These are phyloP conservation scores for Leccinum glutinopallens DNA, from an alignment of 1,284 basidiomycete species.

Conservation along the genomic window DNA sequence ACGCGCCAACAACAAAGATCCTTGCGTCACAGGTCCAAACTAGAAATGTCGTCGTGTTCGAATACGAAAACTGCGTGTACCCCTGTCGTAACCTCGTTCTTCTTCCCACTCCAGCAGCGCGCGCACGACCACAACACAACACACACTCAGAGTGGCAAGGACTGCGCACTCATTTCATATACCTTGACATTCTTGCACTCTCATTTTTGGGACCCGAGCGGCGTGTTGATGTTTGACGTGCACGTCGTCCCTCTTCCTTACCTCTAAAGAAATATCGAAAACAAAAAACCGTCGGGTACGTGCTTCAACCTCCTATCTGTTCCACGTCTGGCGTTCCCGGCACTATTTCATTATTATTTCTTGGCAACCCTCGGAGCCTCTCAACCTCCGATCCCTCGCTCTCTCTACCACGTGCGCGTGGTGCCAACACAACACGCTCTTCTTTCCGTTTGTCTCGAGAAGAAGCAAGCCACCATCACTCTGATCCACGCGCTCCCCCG, in stretches of 20 bases:
- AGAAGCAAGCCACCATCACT: neutral
- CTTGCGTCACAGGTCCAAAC: neutral
- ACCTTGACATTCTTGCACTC: neutral
- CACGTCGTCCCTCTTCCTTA: conserved; percentile 2
- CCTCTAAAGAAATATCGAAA: conserved; percentile 5
- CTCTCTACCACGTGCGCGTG: neutral
- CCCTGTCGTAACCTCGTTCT: conserved; percentile 14
- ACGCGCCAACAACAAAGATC: neutral
- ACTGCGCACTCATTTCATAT: conserved; percentile 23
- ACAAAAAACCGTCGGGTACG: conserved; percentile 9
- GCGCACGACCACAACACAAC: neutral
- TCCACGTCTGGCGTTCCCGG: conserved; percentile 14
- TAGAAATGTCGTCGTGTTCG: conserved; percentile 9
- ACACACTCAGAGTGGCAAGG: conserved; percentile 14
- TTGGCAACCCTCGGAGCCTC: conserved; percentile 22
- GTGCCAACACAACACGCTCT: neutral
- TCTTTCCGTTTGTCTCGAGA: neutral
- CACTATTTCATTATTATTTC: conserved; percentile 23
- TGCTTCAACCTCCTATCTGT: conserved; percentile 15
- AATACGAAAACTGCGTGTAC: conserved; percentile 18
- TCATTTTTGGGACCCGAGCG: conserved; percentile 4
- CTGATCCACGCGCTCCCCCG: neutral
- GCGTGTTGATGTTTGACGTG: conserved; percentile 11
- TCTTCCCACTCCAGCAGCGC: conserved; percentile 20
- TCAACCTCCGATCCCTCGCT: conserved; percentile 23